Base-by-base conservation (phyloP, 2,329 filamentous ascomycete genomes). In the Aspergillus fumigatiaffinis region DNA sequence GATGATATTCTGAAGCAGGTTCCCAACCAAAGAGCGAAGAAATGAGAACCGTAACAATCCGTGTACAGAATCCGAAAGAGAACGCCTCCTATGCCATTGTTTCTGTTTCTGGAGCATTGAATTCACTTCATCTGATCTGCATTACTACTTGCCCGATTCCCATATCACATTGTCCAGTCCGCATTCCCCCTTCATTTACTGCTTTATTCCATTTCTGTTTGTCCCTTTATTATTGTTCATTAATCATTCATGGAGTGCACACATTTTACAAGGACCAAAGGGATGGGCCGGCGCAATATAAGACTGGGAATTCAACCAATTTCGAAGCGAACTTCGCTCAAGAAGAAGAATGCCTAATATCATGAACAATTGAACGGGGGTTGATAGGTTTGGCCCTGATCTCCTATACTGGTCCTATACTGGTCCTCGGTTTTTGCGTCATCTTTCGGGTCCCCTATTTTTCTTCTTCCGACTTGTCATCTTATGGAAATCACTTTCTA, bases 1-100 rank as follows among this genome's bases (percentile, higher is more conserved):
- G 78, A 80, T 58, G 74, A 77, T 52, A 80, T 80, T 54, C 63
- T 80, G 51, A 74, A 71, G 56, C 73, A 73, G 49, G 72, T 77
- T 50, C 71, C 71, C 21, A 66, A 67, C 48, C 69, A 70, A 61
- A 73, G 70, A 55, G 66, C 64, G 51, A 75, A 75, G 63, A 72
- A 74, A 66, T 73, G 69, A 64, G 54, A 63, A 46, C 20, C 20
- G 28, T 23, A 51, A 50, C 12, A 26, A 28, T 47, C 44, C 47
- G 49, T 60, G 48, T 62, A 58, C 55, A 56, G 49, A 51, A 55
- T 51, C 25, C 25, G 41, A 12, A 32, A 32, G 47, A 32, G 41
- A 32, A 32, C 23, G 42, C 51, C 38, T 54, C 59, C 12, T 51
- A 50, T 56, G 54, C 41, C 60, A 53, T 49, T 49, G 46, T 58